Percentiles rank a stretch among this genome's conserved stretches.
Evolutionary conservation across 1,284 basidiomycete genomes (phyloP).

Genomic region (Neonothopanus nambi): DNA sequence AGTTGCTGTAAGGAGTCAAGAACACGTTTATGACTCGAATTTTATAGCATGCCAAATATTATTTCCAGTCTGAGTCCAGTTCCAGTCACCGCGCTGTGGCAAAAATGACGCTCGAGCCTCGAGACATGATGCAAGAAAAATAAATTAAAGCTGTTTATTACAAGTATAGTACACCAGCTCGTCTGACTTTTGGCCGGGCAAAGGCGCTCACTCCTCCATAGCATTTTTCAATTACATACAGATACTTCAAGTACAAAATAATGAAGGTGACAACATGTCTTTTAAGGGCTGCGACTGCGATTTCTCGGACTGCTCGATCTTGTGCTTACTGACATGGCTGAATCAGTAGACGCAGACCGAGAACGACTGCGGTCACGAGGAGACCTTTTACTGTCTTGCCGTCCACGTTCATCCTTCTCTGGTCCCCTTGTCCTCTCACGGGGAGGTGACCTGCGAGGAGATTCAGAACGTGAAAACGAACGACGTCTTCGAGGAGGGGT

Average conservation of each 20-base stretch:
- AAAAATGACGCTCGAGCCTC: constrained; percentile 9
- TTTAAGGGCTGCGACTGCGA: constrained; percentile 5
- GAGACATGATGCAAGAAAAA: background rate
- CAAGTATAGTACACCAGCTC: background rate
- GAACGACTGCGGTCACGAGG: constrained; percentile 29
- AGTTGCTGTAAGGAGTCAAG: background rate
- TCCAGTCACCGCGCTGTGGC: background rate
- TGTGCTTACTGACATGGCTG: constrained; percentile 64
- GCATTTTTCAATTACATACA: constrained; percentile 3
- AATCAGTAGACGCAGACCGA: constrained; percentile 50
- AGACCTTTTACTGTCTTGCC: constrained; percentile 20
- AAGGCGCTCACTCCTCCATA: background rate
- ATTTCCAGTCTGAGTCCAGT: too few species aligned
- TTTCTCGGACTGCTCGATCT: constrained; percentile 31
- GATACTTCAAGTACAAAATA: background rate
- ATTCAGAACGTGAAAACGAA: constrained; percentile 13
- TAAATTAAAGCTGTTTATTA: background rate
- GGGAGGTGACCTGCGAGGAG: constrained; percentile 8
- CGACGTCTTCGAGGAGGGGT: constrained; percentile 20
- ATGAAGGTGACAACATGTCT: background rate
- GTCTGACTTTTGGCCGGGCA: background rate
- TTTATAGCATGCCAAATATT: too few species aligned
- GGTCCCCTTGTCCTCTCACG: too few species aligned
- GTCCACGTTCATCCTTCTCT: background rate
- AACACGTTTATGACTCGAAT: too few species aligned